A percentile compares a stretch with the other conserved stretches of the same genome.
Evolutionary conservation across 2,329 filamentous ascomycete genomes (phyloP).

Genomic region (Alternaria brassicicola): DNA sequence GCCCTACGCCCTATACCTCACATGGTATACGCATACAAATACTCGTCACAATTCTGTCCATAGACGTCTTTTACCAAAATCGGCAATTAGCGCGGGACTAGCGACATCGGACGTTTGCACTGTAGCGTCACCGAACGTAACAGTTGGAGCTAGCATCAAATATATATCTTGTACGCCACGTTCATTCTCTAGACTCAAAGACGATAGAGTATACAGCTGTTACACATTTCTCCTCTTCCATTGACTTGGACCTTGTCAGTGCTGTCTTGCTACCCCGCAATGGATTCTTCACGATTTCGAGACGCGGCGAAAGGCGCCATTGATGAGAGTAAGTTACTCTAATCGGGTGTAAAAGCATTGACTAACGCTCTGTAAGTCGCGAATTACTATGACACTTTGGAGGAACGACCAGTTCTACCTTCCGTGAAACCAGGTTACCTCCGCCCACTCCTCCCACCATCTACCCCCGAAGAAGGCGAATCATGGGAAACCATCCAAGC

Average conservation of each 20-base stretch:
- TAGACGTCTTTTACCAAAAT: neutral
- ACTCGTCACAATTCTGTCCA: neutral
- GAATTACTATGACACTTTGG: conserved; percentile 79
- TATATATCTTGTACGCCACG: neutral
- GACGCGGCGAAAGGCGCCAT: conserved; percentile 77
- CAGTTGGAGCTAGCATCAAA: neutral
- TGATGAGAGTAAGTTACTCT: conserved; percentile 70
- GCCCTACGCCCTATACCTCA: conserved; percentile 4
- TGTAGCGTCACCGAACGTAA: neutral
- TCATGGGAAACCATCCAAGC: conserved; percentile 79
- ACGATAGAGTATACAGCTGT: neutral
- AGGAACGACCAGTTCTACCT: conserved; percentile 73
- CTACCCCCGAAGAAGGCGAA: conserved; percentile 70
- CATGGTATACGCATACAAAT: neutral
- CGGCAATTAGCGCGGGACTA: conserved; percentile 24
- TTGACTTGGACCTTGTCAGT: neutral
- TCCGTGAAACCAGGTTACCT: conserved; percentile 86
- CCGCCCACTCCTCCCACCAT: conserved; percentile 73
- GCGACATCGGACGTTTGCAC: conserved; percentile 8
- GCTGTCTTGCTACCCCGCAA: conserved; percentile 5
- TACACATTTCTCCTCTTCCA: neutral
- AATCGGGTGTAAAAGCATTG: neutral
- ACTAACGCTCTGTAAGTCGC: conserved; percentile 65
- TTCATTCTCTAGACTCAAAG: neutral
- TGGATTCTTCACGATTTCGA: conserved; percentile 82